Base-by-base conservation (phyloP, 768 basidiomycete genomes). In the Amanita molliuscula region DNA sequence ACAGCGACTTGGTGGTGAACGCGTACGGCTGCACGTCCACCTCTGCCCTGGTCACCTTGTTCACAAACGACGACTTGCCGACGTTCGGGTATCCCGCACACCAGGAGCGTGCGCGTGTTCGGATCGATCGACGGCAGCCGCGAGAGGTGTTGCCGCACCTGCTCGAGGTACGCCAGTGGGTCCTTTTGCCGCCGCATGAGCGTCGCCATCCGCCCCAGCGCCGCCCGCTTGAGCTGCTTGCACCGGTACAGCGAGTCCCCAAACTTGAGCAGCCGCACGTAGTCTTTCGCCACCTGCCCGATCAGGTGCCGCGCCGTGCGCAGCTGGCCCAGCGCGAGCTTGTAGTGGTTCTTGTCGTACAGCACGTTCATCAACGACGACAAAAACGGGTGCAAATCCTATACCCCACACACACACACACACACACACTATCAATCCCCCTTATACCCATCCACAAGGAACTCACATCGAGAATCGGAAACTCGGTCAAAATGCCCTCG, bases 261-360 rank as follows among this genome's bases (percentile, higher is more conserved):
- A 59, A 99, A 99, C 65, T 99, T 98, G 61, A 99, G 79, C 48
- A 99, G 73, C 51, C 95, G 85, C 55, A 89, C 85, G 67, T 98
- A 98, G 65, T 99, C 96, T 64, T 97, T 98, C 40, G 87, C 90
- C 51, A 99, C 88, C 33, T 94, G 90, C 67, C 96, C 93, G 59
- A 98, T 96, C 45, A 99, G 74, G 78, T 99, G 96, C 34, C 87
- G 77, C 1, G 89, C 89, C 1, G 96, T 99, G 56, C 95, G 85
- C 52, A 99, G 80, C 63, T 99, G 96, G 53, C 96, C 95, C 38
- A 99, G 74, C 3, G 96, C 96, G 47, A 99, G 87, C 70, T 98
- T 98, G 80, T 97, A 97, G 64, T 99, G 95, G 63, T 97, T 97
- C 72, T 98, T 98, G 77, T 99, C 96, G 67, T 99, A 99, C 36